Percentiles rank a stretch among this genome's conserved stretches.
Evolutionary conservation across 768 basidiomycete genomes (phyloP).

Genomic region (Pulveroboletus frians): DNA sequence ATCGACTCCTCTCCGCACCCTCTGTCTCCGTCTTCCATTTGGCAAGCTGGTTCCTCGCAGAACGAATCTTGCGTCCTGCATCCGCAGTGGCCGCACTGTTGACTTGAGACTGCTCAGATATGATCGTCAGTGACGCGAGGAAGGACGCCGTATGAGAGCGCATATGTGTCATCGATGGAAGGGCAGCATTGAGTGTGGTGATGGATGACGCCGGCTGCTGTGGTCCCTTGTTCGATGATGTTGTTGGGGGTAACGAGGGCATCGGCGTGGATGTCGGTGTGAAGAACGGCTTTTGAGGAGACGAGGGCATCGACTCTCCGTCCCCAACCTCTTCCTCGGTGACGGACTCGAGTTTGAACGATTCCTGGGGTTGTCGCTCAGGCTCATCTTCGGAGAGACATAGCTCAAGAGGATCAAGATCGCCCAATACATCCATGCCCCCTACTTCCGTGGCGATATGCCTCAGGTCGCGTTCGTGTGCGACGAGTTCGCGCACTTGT

Average conservation of each 20-base stretch:
- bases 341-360: conserved; percentile 31
- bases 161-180: conserved; percentile 65
- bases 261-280: conserved; percentile 40
- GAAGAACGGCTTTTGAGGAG: conserved; percentile 59
- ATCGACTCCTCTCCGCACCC: conserved; percentile 74
- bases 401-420: conserved; percentile 61
- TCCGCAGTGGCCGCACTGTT: conserved; percentile 82
- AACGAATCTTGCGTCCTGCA: conserved; percentile 80
- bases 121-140: conserved; percentile 64
- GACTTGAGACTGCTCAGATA: conserved; percentile 86
- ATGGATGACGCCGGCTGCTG: conserved; percentile 27
- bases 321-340: conserved; percentile 40
- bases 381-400: conserved; percentile 26
- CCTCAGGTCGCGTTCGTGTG: conserved; percentile 74
- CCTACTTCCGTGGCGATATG: conserved; percentile 74
- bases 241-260: conserved; percentile 35
- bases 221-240: conserved; percentile 15
- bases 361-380: conserved; percentile 25
- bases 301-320: conserved; percentile 36
- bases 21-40: conserved; percentile 82
- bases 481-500: conserved; percentile 73
- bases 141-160: conserved; percentile 72
- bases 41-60: conserved; percentile 76
- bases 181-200: conserved; percentile 30
- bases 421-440: conserved; percentile 65